Conservation (phyloP, 2,329 filamentous ascomycete species). For the Diaporthe eres region DNA sequence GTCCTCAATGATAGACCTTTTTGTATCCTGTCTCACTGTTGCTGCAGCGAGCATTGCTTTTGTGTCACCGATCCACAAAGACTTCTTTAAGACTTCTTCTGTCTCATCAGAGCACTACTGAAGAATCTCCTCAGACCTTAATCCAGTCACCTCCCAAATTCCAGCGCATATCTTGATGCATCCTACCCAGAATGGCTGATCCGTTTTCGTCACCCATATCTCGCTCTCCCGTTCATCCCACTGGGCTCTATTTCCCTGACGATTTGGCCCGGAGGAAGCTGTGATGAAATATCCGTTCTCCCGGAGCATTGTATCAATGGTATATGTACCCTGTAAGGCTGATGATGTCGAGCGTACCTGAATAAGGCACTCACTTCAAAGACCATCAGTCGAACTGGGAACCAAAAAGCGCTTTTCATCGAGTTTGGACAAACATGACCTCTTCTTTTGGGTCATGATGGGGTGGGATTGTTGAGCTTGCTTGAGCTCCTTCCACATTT, state of each 20-base stretch:
- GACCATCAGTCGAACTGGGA: not conserved
- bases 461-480: too few relatives aligned
- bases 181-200: not conserved
- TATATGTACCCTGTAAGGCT: not conserved
- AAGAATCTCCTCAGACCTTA: not conserved
- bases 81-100: not conserved
- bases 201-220: not conserved
- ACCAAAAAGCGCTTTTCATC: not conserved
- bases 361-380: not conserved
- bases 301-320: not conserved
- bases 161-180: not conserved
- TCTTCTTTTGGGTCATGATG: not conserved
- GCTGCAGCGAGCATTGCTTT: not conserved
- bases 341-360: not conserved
- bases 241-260: not conserved
- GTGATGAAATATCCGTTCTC: not conserved
- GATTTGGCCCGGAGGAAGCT: not conserved
- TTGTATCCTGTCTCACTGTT: not conserved
- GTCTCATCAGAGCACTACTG: not conserved
- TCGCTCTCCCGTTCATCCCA: not conserved
- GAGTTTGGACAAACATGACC: not conserved
- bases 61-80: not conserved
- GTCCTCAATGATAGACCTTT: not conserved
- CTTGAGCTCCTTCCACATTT: not conserved
- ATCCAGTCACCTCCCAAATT: not conserved